Evolutionary conservation across 441 rosid genomes (phyloP).

Genomic region (Arabidopsis lyrata): DNA sequence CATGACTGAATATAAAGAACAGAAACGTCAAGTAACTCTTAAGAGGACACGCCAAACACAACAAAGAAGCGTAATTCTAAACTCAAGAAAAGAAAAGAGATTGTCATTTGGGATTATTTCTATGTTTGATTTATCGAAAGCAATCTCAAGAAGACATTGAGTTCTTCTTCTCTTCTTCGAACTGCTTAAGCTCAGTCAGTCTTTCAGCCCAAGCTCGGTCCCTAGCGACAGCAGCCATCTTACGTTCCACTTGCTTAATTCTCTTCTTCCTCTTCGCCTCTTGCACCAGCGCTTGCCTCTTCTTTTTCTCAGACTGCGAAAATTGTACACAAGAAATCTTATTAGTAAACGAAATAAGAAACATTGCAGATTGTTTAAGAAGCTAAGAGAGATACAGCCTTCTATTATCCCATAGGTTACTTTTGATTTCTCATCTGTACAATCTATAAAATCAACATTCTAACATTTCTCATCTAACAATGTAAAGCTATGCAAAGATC

Average conservation of each 20-base stretch:
- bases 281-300: conserved; percentile 80
- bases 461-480: conserved; percentile 6
- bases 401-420: no score
- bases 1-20: conserved; percentile 24
- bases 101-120: conserved; percentile 13
- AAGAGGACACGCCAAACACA: conserved; percentile 8
- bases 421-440: no score
- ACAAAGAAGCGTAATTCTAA: conserved; percentile 8
- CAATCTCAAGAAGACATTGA: conserved; percentile 51
- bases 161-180: conserved; percentile 81
- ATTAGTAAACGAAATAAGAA: conserved; percentile 8
- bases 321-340: conserved; percentile 34
- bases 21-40: conserved; percentile 34
- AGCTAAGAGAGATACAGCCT: conserved; percentile 10
- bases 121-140: conserved; percentile 29
- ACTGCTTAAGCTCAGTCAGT: conserved; percentile 69
- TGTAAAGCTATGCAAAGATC: background rate
- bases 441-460: no score
- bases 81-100: conserved; percentile 19
- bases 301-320: conserved; percentile 84
- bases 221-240: conserved; percentile 95
- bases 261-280: conserved; percentile 84
- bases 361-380: background rate
- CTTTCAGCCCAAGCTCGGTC: conserved; percentile 89
- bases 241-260: conserved; percentile 75